phyloP scores from a whole-genome alignment of 2,329 filamentous ascomycete genomes.

The Fusarium robinianum region DNA sequence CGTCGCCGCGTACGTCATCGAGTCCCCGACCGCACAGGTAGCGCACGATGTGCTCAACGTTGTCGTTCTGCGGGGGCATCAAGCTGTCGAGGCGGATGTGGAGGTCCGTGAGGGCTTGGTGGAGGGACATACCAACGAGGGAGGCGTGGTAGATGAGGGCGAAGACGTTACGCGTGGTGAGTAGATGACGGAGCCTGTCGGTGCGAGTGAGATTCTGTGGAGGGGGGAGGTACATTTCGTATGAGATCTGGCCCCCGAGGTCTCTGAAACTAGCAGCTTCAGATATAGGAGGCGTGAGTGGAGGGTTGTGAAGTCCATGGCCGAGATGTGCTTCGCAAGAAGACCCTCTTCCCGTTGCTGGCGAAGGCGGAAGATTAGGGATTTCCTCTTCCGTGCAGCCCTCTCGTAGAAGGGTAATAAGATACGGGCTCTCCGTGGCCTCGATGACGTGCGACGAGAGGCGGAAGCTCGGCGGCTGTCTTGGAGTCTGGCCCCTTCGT shows the following conservation, averaged over 20 bases:
- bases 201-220: slow-evolving; percentile 53
- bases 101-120: slow-evolving; percentile 66
- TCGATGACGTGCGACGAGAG: slow-evolving; percentile 64
- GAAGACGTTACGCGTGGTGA: slow-evolving; percentile 72
- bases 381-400: slow-evolving; percentile 53
- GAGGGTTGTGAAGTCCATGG: slow-evolving; percentile 13
- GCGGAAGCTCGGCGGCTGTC: slow-evolving; percentile 56
- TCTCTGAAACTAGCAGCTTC: slow-evolving; percentile 44
- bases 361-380: slow-evolving; percentile 47
- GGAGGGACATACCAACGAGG: slow-evolving; percentile 66
- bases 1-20: slow-evolving; percentile 66
- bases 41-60: slow-evolving; percentile 62
- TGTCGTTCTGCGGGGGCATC: slow-evolving; percentile 60
- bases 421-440: slow-evolving; percentile 57
- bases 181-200: slow-evolving; percentile 60
- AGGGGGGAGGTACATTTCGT: slow-evolving; percentile 66
- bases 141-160: slow-evolving; percentile 67
- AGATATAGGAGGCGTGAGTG: slow-evolving; percentile 45
- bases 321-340: slow-evolving; percentile 44
- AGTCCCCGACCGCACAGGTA: slow-evolving; percentile 64
- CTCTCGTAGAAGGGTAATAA: slow-evolving; percentile 59
- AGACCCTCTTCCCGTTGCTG: slow-evolving; percentile 43
- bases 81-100: slow-evolving; percentile 63
- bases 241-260: slow-evolving; percentile 59
- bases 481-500: slow-evolving; percentile 46